phyloP scores from a whole-genome alignment of 2,329 filamentous ascomycete species.

The Aureobasidium sp. region DNA sequence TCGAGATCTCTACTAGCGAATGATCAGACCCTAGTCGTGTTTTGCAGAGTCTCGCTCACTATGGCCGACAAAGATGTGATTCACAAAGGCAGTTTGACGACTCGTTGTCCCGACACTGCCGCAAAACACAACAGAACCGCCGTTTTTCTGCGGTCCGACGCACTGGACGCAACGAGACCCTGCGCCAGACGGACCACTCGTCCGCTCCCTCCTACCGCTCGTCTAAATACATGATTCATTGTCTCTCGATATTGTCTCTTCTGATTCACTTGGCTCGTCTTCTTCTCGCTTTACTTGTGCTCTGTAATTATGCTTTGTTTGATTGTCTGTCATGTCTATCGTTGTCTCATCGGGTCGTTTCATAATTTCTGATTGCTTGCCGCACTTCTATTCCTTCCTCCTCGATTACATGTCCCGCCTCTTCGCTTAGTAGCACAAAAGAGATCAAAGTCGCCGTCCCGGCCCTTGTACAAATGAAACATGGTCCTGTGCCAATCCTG shows the following conservation, averaged over 20 bases:
- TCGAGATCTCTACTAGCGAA: neutral
- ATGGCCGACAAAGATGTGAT: neutral
- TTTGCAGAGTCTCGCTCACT: neutral
- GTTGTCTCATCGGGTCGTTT: neutral
- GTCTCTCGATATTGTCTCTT: neutral
- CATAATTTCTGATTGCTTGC: neutral
- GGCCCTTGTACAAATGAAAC: conserved; percentile 5
- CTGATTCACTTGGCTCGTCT: neutral
- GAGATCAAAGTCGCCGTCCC: neutral
- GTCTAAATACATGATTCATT: conserved; percentile 1
- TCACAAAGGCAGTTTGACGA: neutral
- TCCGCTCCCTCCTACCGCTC: neutral
- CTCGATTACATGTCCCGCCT: neutral
- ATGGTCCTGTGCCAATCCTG: neutral
- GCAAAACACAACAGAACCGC: conserved; percentile 9
- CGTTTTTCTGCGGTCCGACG: neutral
- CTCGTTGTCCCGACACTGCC: conserved; percentile 5
- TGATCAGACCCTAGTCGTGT: neutral
- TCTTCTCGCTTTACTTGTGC: neutral
- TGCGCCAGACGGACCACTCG: neutral
- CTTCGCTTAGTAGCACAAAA: neutral
- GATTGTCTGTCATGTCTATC: conserved; percentile 5
- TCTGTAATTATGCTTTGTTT: neutral
- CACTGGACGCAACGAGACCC: neutral
- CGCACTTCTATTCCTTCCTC: conserved; percentile 1